Evolutionary conservation across 768 basidiomycete genomes (phyloP), one percentile per base, ranked within the genome.

Genomic region (Auricularia auricula-judae): DNA sequence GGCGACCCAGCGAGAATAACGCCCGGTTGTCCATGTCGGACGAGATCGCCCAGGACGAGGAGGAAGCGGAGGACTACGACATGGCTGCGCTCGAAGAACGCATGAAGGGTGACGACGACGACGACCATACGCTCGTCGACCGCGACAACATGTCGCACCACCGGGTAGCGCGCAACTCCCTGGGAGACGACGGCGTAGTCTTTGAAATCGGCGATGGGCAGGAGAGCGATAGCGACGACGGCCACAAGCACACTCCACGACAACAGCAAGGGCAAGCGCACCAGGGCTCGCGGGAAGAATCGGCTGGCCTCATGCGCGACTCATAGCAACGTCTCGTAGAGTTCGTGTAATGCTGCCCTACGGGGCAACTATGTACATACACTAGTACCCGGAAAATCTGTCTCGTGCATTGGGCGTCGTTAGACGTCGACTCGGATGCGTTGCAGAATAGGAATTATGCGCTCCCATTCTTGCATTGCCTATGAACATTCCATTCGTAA

Each of bases 391-490:
- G 39, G 12, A 42, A 42, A 42, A 42, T 14, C 39, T 8, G 39
- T 42, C 39, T 42, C 39, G 39, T 42, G 39, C 39, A 42, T 14
- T 29, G 39, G 39, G 39, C 39, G 39, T 18, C 53, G 7, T 58
- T 83, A 92, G 72, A 92, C 85, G 76, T 94, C 93, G 76, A 96
- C 93, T 63, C 91, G 87, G 78, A 96, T 96, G 64, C 91, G 89
- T 75, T 95, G 91, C 72, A 96, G 87, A 69, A 93, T 79, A 69
- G 93, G 91, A 81, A 94, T 93, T 72, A 95, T 89, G 75, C 89
- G 81, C 63, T 98, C 94, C 94, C 93, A 98, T 74, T 98, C 94
- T 69, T 98, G 93, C 90, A 96, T 94, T 63, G 91, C 86, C 88
- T 93, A 68, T 21, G 62, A 51, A 63, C 61, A 62, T 61, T 29